Base-by-base conservation (phyloP, 345 rosid species). In the Anacardium occidentale region DNA sequence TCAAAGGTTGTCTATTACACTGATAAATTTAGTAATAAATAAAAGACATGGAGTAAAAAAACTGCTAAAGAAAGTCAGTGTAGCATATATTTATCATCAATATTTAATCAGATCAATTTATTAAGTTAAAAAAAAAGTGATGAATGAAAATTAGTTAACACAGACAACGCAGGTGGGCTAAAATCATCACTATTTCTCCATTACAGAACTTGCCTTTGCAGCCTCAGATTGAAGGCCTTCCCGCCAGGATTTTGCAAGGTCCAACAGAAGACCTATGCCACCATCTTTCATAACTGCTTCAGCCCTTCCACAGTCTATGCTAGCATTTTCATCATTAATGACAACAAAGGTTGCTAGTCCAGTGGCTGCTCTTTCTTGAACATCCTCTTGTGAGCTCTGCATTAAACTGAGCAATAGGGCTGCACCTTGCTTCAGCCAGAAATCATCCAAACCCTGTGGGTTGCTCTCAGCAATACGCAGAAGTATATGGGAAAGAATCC, bases 161-260 rank as follows among this genome's bases (percentile, higher is more conserved):
- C n/a, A 67, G 55, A n/a, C 57, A 25, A 7, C 7, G 26, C 59
- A n/a, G 7, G 21, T 74, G 59, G 53, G 55, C 24, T 44, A 29
- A 17, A 48, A 24, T 42, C n/a, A 57, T 57, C 12, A 52, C 25
- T 48, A 40, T 50, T 55, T 26, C 40, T 67, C 58, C 58, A 56
- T 20, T 13, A 62, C 25, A 66, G 57, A 47, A 67, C 17, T 62
- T 62, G 86, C 96, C 91, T 91, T 91, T 71, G 97, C 93, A 72
- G 95, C 97, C 82, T 90, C 97, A 44, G 95, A 84, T 64, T 91
- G 95, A 74, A 91, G 83, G 58, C 93, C 95, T 86, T 91, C 97
- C 45, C 89, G 82, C 93, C 97, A 91, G 21, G 97, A 91, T 74
- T 75, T 90, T 12, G 97, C 95, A 70, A 91, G 93, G 70, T 88